phyloP scores from a whole-genome alignment of 805 yeast species.

The Wickerhamiella cacticola region DNA sequence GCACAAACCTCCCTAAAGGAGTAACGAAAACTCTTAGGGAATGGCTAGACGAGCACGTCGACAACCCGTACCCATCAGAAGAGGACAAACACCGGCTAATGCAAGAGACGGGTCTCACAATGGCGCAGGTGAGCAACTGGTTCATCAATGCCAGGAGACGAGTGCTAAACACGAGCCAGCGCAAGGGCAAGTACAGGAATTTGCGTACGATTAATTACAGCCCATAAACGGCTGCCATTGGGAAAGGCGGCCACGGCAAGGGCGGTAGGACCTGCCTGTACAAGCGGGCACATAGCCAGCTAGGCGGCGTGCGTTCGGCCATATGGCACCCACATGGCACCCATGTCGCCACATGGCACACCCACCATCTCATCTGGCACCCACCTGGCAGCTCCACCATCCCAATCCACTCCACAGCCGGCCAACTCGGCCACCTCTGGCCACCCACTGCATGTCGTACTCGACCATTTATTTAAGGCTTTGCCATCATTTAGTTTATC shows the following conservation, averaged over 20 bases:
- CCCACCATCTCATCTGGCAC: too few relatives aligned
- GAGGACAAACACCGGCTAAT: slow-evolving; percentile 61
- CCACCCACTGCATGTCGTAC: neutral
- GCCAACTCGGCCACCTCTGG: too few relatives aligned
- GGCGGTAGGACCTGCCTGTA: too few relatives aligned
- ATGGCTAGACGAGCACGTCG: slow-evolving; percentile 64
- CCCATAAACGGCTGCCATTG: neutral
- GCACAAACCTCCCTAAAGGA: slow-evolving; percentile 69
- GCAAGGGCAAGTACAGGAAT: slow-evolving; percentile 18
- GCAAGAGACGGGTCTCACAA: slow-evolving; percentile 61
- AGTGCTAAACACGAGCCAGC: slow-evolving; percentile 36
- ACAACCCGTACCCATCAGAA: slow-evolving; percentile 76
- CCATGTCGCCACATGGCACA: too few relatives aligned
- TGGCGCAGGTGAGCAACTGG: slow-evolving; percentile 78
- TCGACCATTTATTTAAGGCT: slow-evolving; percentile 3
- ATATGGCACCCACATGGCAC: too few relatives aligned
- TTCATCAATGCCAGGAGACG: slow-evolving; percentile 78
- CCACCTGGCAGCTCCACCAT: too few relatives aligned
- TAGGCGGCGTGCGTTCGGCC: too few relatives aligned
- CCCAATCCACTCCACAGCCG: too few relatives aligned
- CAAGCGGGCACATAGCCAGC: too few relatives aligned
- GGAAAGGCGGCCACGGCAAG: too few relatives aligned
- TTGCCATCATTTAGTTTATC: neutral
- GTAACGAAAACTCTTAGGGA: slow-evolving; percentile 58
- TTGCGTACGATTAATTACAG: neutral